These are phyloP conservation scores for Quercus lobata DNA, from an alignment of 331 rosid genomes.

Conservation along the genomic window DNA sequence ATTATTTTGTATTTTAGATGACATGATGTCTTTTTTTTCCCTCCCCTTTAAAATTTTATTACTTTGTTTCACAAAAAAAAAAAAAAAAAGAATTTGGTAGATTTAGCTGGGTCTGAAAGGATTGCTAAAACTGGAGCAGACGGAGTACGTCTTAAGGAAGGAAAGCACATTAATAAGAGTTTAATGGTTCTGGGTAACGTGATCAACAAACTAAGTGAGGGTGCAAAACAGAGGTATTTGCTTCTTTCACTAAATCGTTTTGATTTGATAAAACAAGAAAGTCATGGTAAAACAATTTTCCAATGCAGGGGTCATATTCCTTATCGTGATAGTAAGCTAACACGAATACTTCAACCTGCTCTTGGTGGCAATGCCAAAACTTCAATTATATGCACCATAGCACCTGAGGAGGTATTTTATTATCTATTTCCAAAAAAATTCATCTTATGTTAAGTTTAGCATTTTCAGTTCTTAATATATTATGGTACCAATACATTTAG, in stretches of 20 bases:
- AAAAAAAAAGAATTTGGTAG: conserved; percentile 74
- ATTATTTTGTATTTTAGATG: not conserved
- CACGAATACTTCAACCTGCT: conserved; percentile 99
- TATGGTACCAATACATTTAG: conserved; percentile 32
- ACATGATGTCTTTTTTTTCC: not conserved
- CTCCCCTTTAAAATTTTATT: not conserved
- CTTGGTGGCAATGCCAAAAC: conserved; percentile 99
- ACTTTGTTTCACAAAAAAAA: not conserved
- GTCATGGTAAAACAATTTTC: conserved; percentile 1
- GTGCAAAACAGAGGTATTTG: conserved; percentile 72
- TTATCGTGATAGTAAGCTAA: conserved; percentile 92
- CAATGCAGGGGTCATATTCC: conserved; percentile 82
- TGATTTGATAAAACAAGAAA: not conserved
- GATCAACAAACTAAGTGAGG: conserved; percentile 90
- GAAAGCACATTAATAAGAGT: conserved; percentile 92
- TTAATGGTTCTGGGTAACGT: conserved; percentile 93
- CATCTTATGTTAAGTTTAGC: not conserved
- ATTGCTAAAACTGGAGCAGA: conserved; percentile 97
- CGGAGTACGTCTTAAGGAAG: conserved; percentile 92
- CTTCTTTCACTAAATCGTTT: not conserved
- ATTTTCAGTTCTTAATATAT: not conserved
- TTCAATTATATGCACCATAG: conserved; percentile 87
- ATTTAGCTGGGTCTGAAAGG: conserved; percentile 94
- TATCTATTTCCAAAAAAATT: not conserved
- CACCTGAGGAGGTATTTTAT: conserved; percentile 86